Evolutionary conservation across 345 rosid species (phyloP).

Genomic region (Cardamine resedifolia): DNA sequence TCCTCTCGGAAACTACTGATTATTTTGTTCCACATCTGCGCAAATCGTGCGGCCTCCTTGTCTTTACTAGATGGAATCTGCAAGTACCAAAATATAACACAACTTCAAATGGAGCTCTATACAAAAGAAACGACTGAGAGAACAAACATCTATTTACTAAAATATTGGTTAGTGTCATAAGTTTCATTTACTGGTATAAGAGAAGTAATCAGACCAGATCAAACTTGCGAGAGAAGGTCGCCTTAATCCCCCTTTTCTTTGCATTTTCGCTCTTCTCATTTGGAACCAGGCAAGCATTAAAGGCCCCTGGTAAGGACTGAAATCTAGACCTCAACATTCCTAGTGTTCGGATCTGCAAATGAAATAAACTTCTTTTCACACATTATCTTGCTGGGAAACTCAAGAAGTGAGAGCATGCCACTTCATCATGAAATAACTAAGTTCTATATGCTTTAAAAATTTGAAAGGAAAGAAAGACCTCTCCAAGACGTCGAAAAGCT

Average conservation of each 20-base stretch:
- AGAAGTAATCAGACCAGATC: constrained; percentile 37
- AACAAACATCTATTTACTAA: constrained; percentile 39
- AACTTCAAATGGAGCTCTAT: constrained; percentile 44
- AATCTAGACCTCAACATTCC: constrained; percentile 61
- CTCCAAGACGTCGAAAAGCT: constrained; percentile 82
- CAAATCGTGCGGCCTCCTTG: constrained; percentile 50
- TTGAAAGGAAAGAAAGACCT: constrained; percentile 76
- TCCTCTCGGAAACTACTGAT: constrained; percentile 62
- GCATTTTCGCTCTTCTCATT: constrained; percentile 39
- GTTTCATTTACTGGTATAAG: neutral
- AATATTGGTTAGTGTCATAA: constrained; percentile 35
- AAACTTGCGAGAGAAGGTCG: constrained; percentile 42
- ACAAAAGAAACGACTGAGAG: constrained; percentile 8
- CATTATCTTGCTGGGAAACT: constrained; percentile 1
- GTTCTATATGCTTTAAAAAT: constrained; percentile 41
- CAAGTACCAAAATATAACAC: constrained; percentile 18
- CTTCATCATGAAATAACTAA: constrained; percentile 44
- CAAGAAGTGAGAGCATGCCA: neutral
- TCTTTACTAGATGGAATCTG: constrained; percentile 41
- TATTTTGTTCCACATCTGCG: constrained; percentile 61
- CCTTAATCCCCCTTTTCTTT: constrained; percentile 50
- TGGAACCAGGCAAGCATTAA: constrained; percentile 52
- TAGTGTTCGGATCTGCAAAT: constrained; percentile 51
- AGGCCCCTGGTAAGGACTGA: constrained; percentile 53
- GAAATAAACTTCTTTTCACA: constrained; percentile 19